Conservation (phyloP, 2,329 filamentous ascomycete genomes). For the Bipolaris sorokiniana region DNA sequence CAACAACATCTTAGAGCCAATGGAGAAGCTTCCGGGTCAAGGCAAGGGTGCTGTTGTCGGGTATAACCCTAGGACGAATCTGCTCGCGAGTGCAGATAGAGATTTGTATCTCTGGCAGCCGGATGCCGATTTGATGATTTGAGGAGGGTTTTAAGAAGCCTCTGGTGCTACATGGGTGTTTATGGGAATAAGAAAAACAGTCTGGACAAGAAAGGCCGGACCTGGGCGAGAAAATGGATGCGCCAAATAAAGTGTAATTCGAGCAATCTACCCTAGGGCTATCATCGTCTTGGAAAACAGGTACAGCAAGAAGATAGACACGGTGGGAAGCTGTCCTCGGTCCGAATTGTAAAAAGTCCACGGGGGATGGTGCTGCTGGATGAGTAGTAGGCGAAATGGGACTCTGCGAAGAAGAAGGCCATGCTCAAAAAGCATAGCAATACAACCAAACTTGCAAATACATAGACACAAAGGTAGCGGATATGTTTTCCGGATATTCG, state of each 20-base stretch:
- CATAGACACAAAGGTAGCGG: not conserved
- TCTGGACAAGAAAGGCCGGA: not conserved
- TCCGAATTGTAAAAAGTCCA: no score
- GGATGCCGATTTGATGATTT: constrained; percentile 52
- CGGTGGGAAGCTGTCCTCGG: no score
- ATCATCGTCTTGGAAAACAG: no score
- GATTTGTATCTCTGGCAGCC: constrained; percentile 64
- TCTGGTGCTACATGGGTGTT: not conserved
- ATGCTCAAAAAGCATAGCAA: no score
- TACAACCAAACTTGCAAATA: no score
- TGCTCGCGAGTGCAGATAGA: constrained; percentile 87
- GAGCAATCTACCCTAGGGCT: no score
- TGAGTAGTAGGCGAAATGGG: no score
- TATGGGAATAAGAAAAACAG: not conserved
- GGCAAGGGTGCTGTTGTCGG: constrained; percentile 75
- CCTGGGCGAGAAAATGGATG: not conserved
- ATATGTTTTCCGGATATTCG: not conserved
- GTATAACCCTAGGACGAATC: constrained; percentile 90
- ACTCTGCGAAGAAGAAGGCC: no score
- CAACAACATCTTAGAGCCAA: constrained; percentile 67
- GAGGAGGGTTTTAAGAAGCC: constrained; percentile 1
- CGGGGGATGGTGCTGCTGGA: no score
- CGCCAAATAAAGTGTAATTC: not conserved
- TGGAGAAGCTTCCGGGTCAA: constrained; percentile 66
- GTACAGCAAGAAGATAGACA: no score